Conservation (phyloP, 306 rosid genomes). For the Leucaena leucocephala region DNA sequence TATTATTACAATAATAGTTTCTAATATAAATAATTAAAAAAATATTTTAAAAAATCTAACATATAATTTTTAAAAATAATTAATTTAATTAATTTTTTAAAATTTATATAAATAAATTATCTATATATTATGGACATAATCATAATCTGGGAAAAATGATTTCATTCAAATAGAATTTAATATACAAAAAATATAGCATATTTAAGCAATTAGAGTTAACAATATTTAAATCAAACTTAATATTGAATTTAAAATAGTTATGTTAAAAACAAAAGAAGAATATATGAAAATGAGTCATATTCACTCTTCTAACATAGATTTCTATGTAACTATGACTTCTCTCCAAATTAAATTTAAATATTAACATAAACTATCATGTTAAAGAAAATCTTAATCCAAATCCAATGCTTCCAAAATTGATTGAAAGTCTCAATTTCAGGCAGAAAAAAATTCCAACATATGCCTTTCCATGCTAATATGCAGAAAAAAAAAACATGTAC, state of each 20-base stretch:
- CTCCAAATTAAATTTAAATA: neutral
- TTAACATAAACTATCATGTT: neutral
- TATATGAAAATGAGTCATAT: no score
- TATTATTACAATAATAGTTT: no score
- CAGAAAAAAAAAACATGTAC: neutral
- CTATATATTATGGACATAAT: no score
- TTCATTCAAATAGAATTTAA: no score
- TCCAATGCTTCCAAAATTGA: neutral
- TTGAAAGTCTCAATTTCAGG: neutral
- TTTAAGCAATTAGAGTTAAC: no score
- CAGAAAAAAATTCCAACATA: neutral
- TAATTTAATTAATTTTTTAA: no score
- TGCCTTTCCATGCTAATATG: neutral
- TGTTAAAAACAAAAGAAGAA: neutral
- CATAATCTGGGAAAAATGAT: no score
- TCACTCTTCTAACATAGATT: neutral
- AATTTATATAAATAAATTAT: no score
- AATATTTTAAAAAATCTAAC: no score
- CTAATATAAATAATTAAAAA: no score
- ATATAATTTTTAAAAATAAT: no score
- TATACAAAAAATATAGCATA: no score
- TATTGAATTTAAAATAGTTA: constrained; percentile 28
- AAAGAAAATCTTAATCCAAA: neutral
- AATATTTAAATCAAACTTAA: neutral
- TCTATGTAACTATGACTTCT: neutral